Percentiles rank a stretch among this genome's conserved stretches.
Evolutionary conservation across 345 rosid species (phyloP).

Genomic region (Heritiera littoralis): DNA sequence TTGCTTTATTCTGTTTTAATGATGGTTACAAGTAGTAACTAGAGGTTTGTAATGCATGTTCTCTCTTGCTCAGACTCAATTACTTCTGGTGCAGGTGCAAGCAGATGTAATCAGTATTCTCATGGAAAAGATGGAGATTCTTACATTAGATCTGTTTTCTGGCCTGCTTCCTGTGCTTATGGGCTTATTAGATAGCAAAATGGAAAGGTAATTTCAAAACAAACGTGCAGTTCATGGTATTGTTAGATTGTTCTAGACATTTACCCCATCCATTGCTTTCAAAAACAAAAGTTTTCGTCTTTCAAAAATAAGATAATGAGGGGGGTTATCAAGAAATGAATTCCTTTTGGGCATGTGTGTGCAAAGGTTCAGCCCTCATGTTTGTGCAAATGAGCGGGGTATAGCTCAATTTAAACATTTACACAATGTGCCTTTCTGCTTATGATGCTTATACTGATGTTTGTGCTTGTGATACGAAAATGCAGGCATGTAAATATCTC

Average conservation of each 20-base stretch:
- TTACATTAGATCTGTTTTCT: conserved; percentile 79
- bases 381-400: too few species aligned
- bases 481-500: conserved; percentile 73
- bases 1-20: conserved; percentile 19
- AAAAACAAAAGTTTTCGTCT: neutral
- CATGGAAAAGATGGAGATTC: conserved; percentile 77
- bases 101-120: conserved; percentile 83
- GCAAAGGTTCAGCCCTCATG: neutral
- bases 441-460: neutral
- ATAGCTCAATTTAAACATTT: neutral
- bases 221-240: neutral
- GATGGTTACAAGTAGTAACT: conserved; percentile 12
- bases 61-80: conserved; percentile 18
- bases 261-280: neutral
- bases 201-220: conserved; percentile 61
- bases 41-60: neutral
- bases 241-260: neutral
- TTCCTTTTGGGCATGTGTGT: neutral
- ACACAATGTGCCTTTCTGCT: neutral
- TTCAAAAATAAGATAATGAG: neutral
- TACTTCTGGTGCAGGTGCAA: conserved; percentile 64
- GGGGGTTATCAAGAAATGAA: neutral
- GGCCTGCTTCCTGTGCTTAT: conserved; percentile 85
- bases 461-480: conserved; percentile 22
- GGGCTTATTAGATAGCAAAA: conserved; percentile 81